phyloP scores from a whole-genome alignment of 2,329 filamentous ascomycete genomes.

The Sordariomycetes sp. region DNA sequence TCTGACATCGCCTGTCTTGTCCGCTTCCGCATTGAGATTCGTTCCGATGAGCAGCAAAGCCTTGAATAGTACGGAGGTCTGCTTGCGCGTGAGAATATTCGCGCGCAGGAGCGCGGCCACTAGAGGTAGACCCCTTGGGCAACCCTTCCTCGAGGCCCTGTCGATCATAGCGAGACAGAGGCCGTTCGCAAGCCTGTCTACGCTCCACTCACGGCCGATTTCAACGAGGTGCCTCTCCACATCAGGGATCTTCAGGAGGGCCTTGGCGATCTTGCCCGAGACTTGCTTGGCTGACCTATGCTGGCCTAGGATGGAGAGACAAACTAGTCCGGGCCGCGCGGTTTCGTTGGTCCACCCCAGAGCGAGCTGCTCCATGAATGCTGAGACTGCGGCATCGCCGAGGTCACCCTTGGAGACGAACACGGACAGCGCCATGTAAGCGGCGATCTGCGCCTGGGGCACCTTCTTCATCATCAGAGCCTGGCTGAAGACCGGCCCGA shows the following conservation, averaged over 20 bases:
- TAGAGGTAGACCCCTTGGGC: constrained; percentile 42
- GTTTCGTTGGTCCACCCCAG: constrained; percentile 68
- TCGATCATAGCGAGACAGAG: constrained; percentile 57
- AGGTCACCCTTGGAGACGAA: constrained; percentile 75
- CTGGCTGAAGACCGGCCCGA: constrained; percentile 63
- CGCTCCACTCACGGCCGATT: constrained; percentile 52
- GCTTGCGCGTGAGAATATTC: constrained; percentile 49
- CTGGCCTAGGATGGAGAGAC: constrained; percentile 71
- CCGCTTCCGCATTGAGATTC: constrained; percentile 42
- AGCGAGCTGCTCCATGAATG: constrained; percentile 82
- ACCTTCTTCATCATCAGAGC: constrained; percentile 66
- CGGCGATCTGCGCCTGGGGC: constrained; percentile 71
- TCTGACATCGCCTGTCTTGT: constrained; percentile 44
- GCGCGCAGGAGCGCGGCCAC: constrained; percentile 53
- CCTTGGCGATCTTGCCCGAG: constrained; percentile 58
- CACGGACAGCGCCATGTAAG: constrained; percentile 84
- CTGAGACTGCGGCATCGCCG: constrained; percentile 68
- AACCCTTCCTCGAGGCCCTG: constrained; percentile 48
- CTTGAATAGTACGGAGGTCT: constrained; percentile 55
- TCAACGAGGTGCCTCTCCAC: constrained; percentile 49
- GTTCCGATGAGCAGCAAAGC: constrained; percentile 51
- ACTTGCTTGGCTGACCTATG: constrained; percentile 62
- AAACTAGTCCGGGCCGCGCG: constrained; percentile 62
- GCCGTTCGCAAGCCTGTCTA: constrained; percentile 63
- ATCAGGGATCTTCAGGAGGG: constrained; percentile 52